Base-by-base conservation (phyloP, 345 rosid genomes). In the Anastatica hierochuntica region DNA sequence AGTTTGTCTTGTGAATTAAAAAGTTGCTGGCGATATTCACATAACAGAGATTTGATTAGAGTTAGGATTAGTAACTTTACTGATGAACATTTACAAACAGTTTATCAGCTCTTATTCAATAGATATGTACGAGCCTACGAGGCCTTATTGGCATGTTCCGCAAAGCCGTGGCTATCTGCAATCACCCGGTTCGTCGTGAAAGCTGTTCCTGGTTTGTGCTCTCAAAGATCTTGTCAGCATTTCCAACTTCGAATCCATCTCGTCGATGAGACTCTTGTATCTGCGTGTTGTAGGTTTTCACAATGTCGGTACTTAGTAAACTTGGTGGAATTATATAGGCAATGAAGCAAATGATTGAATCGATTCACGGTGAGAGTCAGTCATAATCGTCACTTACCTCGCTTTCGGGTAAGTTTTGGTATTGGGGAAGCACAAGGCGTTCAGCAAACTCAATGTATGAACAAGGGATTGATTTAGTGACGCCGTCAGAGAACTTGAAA, bases 391-490 rank as follows among this genome's bases (percentile, higher is more conserved):
- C 29, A 12, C 27, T 44, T 72, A 90, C 98, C 79, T 90, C 84
- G 36, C 46, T 48, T 18, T 70, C 75, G 0, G 84, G 81, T 34
- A 90, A 48, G 57, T 68, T 63, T 40, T 68, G 68, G 58, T 61
- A 81, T 35, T 79, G 72, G 6, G 96, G 96, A 65, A 90, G 68
- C 42, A 87, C 85, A 49, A 82, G 90, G 67, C 98, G 92, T 75
- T 90, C 92, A 7, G 98, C 98, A 48, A 90, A 87, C 72, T 90
- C 96, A 14, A 90, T 87, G 78, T 90, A 90, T 4, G 98, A 90
- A 66, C 96, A 82, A 37, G 98, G 95, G 54, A 90, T 85, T 6
- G 70, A 57, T 68, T 82, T 85, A 14, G 66, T 70, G 60, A 75
- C 60, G 1, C 83, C 85, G 53, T 87, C 95, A 52, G 83, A 59